Percentiles rank a stretch among this genome's conserved stretches.
These are phyloP conservation scores for Kwoniella sp. DNA, from an alignment of 768 basidiomycete species.

Conservation along the genomic window DNA sequence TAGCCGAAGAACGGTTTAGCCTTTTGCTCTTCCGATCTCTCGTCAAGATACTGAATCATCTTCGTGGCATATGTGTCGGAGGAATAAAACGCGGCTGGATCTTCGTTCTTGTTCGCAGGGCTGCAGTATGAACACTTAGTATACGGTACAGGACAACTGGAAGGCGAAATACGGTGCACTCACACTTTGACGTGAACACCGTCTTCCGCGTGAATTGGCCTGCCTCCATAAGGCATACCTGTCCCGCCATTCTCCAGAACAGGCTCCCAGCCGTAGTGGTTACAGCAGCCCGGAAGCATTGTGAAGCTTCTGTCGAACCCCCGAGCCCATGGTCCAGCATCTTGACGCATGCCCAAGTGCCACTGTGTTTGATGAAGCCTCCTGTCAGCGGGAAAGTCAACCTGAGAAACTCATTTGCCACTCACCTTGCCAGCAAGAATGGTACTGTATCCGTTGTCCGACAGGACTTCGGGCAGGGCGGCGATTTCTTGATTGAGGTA, in stretches of 20 bases:
- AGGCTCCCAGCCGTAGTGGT: conserved; percentile 27
- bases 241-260: conserved; percentile 1
- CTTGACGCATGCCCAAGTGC: conserved; percentile 39
- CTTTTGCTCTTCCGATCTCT: neutral
- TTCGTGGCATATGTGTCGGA: conserved; percentile 20
- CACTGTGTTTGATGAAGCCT: too few relatives aligned
- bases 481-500: conserved; percentile 27
- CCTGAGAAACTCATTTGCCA: too few relatives aligned
- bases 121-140: conserved; percentile 6
- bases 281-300: conserved; percentile 25
- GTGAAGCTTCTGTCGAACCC: conserved; percentile 33
- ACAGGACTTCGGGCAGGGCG: conserved; percentile 38
- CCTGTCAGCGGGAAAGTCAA: too few relatives aligned
- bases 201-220: conserved; percentile 15
- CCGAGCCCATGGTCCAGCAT: conserved; percentile 19
- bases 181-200: conserved; percentile 11
- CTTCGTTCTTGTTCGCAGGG: conserved; percentile 9
- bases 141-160: too few relatives aligned
- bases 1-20: conserved; percentile 43
- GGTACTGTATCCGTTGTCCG: conserved; percentile 33
- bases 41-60: conserved; percentile 6
- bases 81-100: conserved; percentile 14
- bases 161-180: too few relatives aligned
- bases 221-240: conserved; percentile 1
- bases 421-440: conserved; percentile 27